Conservation (phyloP, 768 basidiomycete genomes). For the Cyclocybe aegerita region DNA sequence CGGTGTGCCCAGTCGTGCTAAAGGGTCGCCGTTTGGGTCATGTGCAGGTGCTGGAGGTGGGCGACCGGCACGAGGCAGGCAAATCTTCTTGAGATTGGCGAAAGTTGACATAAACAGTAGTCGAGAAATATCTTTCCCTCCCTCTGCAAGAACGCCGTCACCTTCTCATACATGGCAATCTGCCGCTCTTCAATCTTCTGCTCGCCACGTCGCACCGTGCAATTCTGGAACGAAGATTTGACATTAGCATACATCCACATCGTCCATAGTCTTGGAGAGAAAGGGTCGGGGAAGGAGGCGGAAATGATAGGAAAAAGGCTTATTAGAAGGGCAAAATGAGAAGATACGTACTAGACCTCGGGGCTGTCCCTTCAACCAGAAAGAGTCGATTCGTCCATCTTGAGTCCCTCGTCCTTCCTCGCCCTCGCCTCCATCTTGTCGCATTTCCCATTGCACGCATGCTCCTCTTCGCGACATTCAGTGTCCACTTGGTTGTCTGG, state of each 20-base stretch:
- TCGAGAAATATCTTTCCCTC: conserved; percentile 53
- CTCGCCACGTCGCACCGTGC: conserved; percentile 65
- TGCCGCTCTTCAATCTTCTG: conserved; percentile 59
- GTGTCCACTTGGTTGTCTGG: too few species aligned
- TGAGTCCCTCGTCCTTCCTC: conserved; percentile 74
- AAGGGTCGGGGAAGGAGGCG: background rate
- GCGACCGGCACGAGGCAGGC: too few species aligned
- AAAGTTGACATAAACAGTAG: too few species aligned
- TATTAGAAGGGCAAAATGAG: background rate
- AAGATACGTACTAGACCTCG: conserved; percentile 59
- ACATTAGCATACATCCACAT: background rate
- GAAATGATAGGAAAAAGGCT: conserved; percentile 1
- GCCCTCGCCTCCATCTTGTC: conserved; percentile 66
- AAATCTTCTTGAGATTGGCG: too few species aligned
- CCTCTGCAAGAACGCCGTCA: conserved; percentile 52
- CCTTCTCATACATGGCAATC: conserved; percentile 58
- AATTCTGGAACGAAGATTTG: conserved; percentile 44
- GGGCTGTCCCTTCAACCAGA: conserved; percentile 87
- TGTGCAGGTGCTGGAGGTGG: too few species aligned
- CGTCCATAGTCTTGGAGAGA: background rate
- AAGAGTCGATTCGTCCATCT: conserved; percentile 75
- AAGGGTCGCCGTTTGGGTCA: too few species aligned
- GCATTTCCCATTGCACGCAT: conserved; percentile 61
- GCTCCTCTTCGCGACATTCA: conserved; percentile 44
- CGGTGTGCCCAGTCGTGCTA: too few species aligned